Base-by-base conservation (phyloP, 805 yeast genomes). In the Torulaspora franciscae region DNA sequence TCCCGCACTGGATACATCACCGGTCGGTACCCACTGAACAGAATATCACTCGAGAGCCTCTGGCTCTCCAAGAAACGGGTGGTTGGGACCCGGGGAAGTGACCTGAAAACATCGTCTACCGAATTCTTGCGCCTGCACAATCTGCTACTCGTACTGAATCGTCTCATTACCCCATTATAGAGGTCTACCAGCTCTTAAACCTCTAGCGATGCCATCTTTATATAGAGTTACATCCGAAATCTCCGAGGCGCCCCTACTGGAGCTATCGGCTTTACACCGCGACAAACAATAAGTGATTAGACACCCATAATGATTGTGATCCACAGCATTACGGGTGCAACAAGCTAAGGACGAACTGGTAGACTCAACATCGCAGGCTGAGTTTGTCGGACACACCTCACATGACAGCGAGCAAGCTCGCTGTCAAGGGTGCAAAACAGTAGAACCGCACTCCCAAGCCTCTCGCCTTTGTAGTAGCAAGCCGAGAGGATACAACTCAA, bases 11-110 rank as follows among this genome's bases (percentile, higher is more conserved):
- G 68, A 34, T 60, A 60, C 43, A 51, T 56, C 4, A 62, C 50
- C 0, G 68, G 68, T 28, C 65, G 46, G 46, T 64, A 64, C 13
- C 68, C 68, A 46, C 61, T 56, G 43, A 53, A 62, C 30, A 64
- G 44, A 9, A 64, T 62, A 45, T 64, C 68, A 2, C 57, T 51
- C 3, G 56, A 49, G 17, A 64, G 46, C 39, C 56, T 57, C 13
- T 51, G 47, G 4, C 56, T 54, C 30, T 60, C 64, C 27, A 64
- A 38, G 37, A 56, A 64, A 39, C 55, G 58, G 3, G 68, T 62
- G 23, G 61, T 61, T 1, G 67, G 67, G 4, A 63, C 67, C 28
- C 54, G 52, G 8, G 67, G 67, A 28, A 63, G 44, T n/a, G 47
- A 42, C 37, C 58, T 51, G 37, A 54, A 59, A 23, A 55, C 36